Conservation (phyloP, 108 stramenopile genomes). For the Skeletonema costatum region DNA sequence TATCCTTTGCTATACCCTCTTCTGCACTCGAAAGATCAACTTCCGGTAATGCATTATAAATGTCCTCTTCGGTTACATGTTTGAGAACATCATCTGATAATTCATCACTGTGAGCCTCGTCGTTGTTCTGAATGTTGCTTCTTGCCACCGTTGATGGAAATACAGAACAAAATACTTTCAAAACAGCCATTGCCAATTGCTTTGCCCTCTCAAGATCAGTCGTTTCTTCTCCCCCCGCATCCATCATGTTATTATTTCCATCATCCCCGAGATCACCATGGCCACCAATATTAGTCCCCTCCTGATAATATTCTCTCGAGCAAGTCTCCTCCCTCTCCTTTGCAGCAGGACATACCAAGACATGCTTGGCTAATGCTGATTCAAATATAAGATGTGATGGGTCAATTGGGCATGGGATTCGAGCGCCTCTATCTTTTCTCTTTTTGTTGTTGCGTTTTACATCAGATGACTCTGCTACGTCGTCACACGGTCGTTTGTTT, state of each 20-base stretch:
- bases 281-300: slow-evolving; percentile 74
- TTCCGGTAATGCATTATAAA: slow-evolving; percentile 58
- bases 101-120: background rate
- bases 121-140: background rate
- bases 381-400: slow-evolving; percentile 80
- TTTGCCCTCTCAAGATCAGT: slow-evolving; percentile 48
- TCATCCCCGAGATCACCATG: slow-evolving; percentile 45
- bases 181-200: slow-evolving; percentile 56
- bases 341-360: slow-evolving; percentile 66
- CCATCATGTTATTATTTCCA: background rate
- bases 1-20: slow-evolving; percentile 43
- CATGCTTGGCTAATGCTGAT: slow-evolving; percentile 60
- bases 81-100: slow-evolving; percentile 21
- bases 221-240: background rate
- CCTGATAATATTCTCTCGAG: slow-evolving; percentile 45
- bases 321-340: slow-evolving; percentile 50
- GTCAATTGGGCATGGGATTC: slow-evolving; percentile 88
- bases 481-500: background rate
- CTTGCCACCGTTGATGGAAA: slow-evolving; percentile 30
- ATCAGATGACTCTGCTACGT: background rate
- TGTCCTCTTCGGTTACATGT: slow-evolving; percentile 46
- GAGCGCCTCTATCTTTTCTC: slow-evolving; percentile 49
- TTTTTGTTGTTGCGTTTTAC: background rate
- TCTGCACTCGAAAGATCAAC: slow-evolving; percentile 61
- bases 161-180: slow-evolving; percentile 56